A percentile compares a stretch with the other conserved stretches of the same genome.
These are phyloP conservation scores for Trichoderma atroviride DNA, from an alignment of 2,329 filamentous ascomycete genomes.

Conservation along the genomic window DNA sequence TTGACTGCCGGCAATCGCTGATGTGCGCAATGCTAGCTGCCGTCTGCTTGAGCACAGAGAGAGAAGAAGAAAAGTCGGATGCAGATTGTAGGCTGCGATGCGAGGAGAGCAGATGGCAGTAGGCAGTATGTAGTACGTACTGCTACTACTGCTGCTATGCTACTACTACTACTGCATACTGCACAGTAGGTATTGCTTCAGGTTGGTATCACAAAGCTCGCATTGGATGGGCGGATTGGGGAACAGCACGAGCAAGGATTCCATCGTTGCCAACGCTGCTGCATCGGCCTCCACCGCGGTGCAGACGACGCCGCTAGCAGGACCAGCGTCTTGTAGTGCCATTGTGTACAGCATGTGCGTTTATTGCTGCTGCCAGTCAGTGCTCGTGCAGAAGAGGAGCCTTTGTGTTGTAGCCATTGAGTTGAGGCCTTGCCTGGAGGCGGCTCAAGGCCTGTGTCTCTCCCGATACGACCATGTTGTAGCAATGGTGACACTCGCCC, in stretches of 20 bases:
- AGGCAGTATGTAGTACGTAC: background rate
- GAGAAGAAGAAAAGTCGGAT: slow-evolving; percentile 5
- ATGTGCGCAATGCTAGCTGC: background rate
- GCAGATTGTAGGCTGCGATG: slow-evolving; percentile 3
- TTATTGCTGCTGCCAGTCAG: slow-evolving; percentile 19
- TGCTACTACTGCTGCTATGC: background rate
- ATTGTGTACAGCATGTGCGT: slow-evolving; percentile 20
- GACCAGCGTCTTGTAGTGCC: slow-evolving; percentile 20
- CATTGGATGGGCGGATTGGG: slow-evolving; percentile 9
- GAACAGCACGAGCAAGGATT: slow-evolving; percentile 18
- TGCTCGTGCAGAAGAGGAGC: slow-evolving; percentile 21
- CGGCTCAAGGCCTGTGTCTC: background rate
- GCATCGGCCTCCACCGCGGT: slow-evolving; percentile 23
- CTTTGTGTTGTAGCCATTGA: background rate
- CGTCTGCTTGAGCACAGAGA: background rate
- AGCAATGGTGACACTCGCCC: background rate
- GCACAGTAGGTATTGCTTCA: too few relatives aligned
- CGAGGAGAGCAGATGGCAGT: slow-evolving; percentile 8
- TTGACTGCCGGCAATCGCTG: slow-evolving; percentile 16
- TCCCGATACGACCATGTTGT: background rate
- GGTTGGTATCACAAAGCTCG: background rate
- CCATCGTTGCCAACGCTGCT: slow-evolving; percentile 23
- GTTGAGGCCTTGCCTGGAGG: background rate
- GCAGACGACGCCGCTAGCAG: slow-evolving; percentile 20
- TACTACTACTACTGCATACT: background rate